Base-by-base conservation (phyloP, 1,284 basidiomycete genomes). In the Coniferiporia sulphurascens region DNA sequence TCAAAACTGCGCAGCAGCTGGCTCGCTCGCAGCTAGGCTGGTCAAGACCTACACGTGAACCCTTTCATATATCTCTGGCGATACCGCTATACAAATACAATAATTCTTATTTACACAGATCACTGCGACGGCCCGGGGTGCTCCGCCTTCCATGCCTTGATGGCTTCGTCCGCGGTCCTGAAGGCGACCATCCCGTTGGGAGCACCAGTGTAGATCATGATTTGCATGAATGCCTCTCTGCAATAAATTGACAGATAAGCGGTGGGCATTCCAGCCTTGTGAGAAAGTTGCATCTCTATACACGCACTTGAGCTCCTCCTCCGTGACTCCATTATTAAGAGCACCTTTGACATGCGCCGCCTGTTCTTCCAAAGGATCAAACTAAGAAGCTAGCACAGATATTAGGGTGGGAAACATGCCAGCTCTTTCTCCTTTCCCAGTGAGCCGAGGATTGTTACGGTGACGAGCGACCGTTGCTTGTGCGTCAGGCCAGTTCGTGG, bases 131-230 rank as follows among this genome's bases (percentile, higher is more conserved):
- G 49, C 27, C 35, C 43, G 21, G 45, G 22, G 36, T 58, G 51
- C 15, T 58, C 60, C 8, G 60, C 56, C 48, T 62, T 62, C 60
- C 60, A 62, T 3, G 44, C 48, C 35, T 58, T 36, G n/a, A 62
- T 62, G 12, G 60, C 60, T n/a, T 17, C 52, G 38, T 62, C 60
- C 35, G 60, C 60, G 17, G 60, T 58, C 21, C 60, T 44, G 38
- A 62, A 62, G 9, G 52, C 32, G 38, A 55, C 60, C 52, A 62
- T 51, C 19, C 60, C 60, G 35, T 53, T 52, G n/a, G 60, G 60
- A n/a, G 50, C 55, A 27, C 60, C 60, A 22, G 56, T 52, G n/a
- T 62, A 62, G 12, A 58, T 45, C 60, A 62, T 62, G 17, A 62
- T 36, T 36, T 58, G 56, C 45, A 62, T 22, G 17, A 62, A 53